Conservation (phyloP, 2,329 filamentous ascomycete genomes). For the Pseudophaeomoniella oleicola region DNA sequence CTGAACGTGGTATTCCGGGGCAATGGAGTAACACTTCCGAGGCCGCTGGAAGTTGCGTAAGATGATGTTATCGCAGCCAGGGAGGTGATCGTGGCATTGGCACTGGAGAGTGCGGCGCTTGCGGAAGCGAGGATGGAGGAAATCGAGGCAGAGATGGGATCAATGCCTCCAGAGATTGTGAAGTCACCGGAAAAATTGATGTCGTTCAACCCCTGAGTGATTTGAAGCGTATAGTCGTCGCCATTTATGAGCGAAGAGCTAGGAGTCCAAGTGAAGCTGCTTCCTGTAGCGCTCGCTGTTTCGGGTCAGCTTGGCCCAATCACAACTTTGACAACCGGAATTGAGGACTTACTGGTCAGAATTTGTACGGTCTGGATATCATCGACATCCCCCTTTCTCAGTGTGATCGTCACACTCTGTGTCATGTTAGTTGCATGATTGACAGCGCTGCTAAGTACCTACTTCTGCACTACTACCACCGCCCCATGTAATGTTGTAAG, state of each 20-base stretch:
- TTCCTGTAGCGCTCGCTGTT: slow-evolving; percentile 26
- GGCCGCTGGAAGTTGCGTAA: slow-evolving; percentile 3
- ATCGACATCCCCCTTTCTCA: slow-evolving; percentile 36
- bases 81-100: slow-evolving; percentile 6
- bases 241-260: slow-evolving; percentile 25
- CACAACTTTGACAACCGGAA: neutral
- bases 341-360: slow-evolving; percentile 17
- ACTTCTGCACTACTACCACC: slow-evolving; percentile 20
- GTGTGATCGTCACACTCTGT: slow-evolving; percentile 36
- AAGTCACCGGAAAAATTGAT: slow-evolving; percentile 44
- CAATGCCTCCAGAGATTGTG: slow-evolving; percentile 23
- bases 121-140: slow-evolving; percentile 8
- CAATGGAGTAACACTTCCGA: slow-evolving; percentile 46
- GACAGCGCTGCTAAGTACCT: no score
- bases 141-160: slow-evolving; percentile 6
- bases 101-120: slow-evolving; percentile 6
- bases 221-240: slow-evolving; percentile 43
- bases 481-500: slow-evolving; percentile 32
- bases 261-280: slow-evolving; percentile 37
- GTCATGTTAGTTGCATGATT: no score
- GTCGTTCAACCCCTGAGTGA: slow-evolving; percentile 32
- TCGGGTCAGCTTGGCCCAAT: neutral
- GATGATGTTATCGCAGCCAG: slow-evolving; percentile 4
- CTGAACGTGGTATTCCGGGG: slow-evolving; percentile 31
- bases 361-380: slow-evolving; percentile 36